A percentile compares a stretch with the other conserved stretches of the same genome.
phyloP scores from a whole-genome alignment of 257 asterid genomes.

The Solanum chilense region DNA sequence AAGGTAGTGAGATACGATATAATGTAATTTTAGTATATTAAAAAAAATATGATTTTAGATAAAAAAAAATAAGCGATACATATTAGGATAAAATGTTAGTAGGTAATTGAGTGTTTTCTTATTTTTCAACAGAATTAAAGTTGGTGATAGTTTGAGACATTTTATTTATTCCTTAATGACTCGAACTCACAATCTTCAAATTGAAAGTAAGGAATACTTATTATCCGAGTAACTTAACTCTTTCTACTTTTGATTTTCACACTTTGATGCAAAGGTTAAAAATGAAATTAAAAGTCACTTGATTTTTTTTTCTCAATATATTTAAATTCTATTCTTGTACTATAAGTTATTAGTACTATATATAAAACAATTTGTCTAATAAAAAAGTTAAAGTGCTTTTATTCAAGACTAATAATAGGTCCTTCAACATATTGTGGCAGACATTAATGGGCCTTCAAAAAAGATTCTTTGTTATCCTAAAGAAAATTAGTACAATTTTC shows the following conservation, averaged over 20 bases:
- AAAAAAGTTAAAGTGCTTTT: not conserved
- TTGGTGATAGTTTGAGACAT: no score
- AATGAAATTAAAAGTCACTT: not conserved
- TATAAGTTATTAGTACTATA: not conserved
- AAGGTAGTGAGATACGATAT: not conserved
- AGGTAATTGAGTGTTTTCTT: not conserved
- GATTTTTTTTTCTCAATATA: not conserved
- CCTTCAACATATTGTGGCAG: not conserved
- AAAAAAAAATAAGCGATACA: no score
- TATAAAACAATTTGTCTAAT: not conserved
- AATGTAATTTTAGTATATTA: no score
- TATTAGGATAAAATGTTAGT: not conserved
- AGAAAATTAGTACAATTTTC: not conserved
- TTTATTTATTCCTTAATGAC: no score
- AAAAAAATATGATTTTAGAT: no score
- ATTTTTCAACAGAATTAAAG: no score
- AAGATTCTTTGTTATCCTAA: not conserved
- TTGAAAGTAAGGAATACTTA: fast-evolving
- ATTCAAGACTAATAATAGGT: not conserved
- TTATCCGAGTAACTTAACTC: no score
- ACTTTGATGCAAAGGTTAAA: not conserved
- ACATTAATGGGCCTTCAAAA: not conserved
- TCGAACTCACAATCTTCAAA: no score
- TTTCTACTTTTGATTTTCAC: not conserved
- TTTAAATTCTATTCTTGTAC: not conserved